phyloP scores from a whole-genome alignment of 1,284 basidiomycete genomes.

The Ceratobasidium sp. region DNA sequence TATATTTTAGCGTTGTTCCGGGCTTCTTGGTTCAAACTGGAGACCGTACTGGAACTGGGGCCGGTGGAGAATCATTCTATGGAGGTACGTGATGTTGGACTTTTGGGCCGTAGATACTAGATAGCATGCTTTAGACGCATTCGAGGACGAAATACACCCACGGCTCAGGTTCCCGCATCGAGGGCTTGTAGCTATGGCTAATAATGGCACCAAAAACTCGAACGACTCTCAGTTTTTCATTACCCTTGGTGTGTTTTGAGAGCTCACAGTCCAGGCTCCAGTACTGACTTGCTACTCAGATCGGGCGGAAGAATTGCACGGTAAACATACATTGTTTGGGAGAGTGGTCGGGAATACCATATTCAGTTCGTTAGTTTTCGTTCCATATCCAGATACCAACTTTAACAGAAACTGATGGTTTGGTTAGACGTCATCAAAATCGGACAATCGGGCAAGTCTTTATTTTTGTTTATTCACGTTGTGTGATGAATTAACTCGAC shows the following conservation, averaged over 20 bases:
- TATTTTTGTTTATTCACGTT: conserved; percentile 23
- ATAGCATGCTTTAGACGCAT: conserved; percentile 66
- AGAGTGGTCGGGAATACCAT: conserved; percentile 81
- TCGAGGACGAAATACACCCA: conserved; percentile 93
- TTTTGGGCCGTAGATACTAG: neutral
- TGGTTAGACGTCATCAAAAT: conserved; percentile 84
- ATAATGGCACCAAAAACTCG: conserved; percentile 80
- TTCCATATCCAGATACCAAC: neutral
- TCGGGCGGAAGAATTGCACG: conserved; percentile 85
- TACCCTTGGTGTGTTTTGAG: conserved; percentile 68
- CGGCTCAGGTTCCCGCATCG: conserved; percentile 83
- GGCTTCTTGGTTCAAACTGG: conserved; percentile 93
- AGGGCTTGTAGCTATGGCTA: conserved; percentile 94
- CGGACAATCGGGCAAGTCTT: conserved; percentile 74
- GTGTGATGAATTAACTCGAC: conserved; percentile 35
- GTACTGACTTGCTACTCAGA: conserved; percentile 56
- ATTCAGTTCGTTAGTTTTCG: conserved; percentile 67
- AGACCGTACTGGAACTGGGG: conserved; percentile 91
- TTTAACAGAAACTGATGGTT: neutral
- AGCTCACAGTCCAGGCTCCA: conserved; percentile 1
- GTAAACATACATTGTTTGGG: conserved; percentile 89
- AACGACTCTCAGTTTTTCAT: conserved; percentile 93
- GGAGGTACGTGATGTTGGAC: conserved; percentile 67
- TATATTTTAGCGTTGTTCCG: conserved; percentile 68
- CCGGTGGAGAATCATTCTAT: conserved; percentile 89